phyloP scores from a whole-genome alignment of 2,329 filamentous ascomycete genomes.

The Remersonia thermophila region DNA sequence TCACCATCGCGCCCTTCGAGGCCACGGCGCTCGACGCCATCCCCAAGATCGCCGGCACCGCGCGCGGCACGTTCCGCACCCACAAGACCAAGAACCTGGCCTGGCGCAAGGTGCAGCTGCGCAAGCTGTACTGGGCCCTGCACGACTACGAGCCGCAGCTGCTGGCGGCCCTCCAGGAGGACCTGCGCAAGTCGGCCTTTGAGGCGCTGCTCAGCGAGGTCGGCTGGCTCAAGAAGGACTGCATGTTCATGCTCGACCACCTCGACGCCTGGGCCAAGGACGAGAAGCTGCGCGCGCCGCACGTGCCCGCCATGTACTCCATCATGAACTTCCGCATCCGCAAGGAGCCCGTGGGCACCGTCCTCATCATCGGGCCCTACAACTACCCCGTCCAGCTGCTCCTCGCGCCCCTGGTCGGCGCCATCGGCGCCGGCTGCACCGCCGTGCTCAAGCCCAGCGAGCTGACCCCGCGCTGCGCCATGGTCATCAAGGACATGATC shows the following conservation, averaged over 20 bases:
- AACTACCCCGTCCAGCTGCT: slow-evolving; percentile 85
- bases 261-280: slow-evolving; percentile 75
- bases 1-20: slow-evolving; percentile 37
- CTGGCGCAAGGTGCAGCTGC: slow-evolving; percentile 74
- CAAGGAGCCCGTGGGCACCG: slow-evolving; percentile 76
- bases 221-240: slow-evolving; percentile 68
- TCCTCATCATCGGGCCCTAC: slow-evolving; percentile 82
- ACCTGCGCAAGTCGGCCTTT: slow-evolving; percentile 65
- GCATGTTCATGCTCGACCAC: slow-evolving; percentile 64
- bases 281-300: slow-evolving; percentile 48
- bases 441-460: slow-evolving; percentile 87
- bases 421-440: slow-evolving; percentile 85
- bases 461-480: slow-evolving; percentile 60
- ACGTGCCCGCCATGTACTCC: slow-evolving; percentile 56
- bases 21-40: slow-evolving; percentile 57
- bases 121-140: slow-evolving; percentile 89
- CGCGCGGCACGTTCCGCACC: slow-evolving; percentile 59
- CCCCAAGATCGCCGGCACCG: slow-evolving; percentile 42
- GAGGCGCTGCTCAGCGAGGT: slow-evolving; percentile 68
- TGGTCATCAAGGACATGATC: slow-evolving; percentile 68
- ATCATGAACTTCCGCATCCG: slow-evolving; percentile 62
- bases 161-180: slow-evolving; percentile 60
- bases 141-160: slow-evolving; percentile 66
- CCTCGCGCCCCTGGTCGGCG: slow-evolving; percentile 69
- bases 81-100: slow-evolving; percentile 73